Percentiles rank a stretch among this genome's conserved stretches.
phyloP scores from a whole-genome alignment of 2,329 filamentous ascomycete species.

The Aplosporella prunicola region DNA sequence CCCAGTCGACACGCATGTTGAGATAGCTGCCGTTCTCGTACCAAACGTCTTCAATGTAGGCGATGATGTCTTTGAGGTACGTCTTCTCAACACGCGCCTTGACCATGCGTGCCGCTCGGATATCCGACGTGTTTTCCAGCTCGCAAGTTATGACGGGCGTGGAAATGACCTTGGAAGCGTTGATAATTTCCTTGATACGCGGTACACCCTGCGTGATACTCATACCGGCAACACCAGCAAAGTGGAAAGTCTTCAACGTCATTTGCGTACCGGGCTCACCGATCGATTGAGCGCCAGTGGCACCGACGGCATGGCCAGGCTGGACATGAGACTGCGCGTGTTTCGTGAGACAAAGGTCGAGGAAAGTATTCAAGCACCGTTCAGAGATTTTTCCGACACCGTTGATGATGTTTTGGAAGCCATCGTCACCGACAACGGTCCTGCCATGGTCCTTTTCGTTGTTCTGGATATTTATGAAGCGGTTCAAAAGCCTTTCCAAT shows the following conservation, averaged over 20 bases:
- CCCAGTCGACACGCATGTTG: slow-evolving; percentile 70
- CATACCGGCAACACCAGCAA: slow-evolving; percentile 98
- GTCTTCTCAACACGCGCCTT: slow-evolving; percentile 95
- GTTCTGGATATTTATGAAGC: slow-evolving; percentile 38
- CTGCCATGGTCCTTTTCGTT: neutral
- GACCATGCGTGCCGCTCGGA: slow-evolving; percentile 77
- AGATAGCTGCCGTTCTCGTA: slow-evolving; percentile 66
- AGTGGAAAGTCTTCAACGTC: slow-evolving; percentile 99
- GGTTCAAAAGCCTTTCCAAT: slow-evolving; percentile 6
- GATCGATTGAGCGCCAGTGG: slow-evolving; percentile 93
- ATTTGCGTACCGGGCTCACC: slow-evolving; percentile 98
- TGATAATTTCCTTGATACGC: slow-evolving; percentile 99
- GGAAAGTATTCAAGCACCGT: slow-evolving; percentile 63
- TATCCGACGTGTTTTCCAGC: slow-evolving; percentile 63
- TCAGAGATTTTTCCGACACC: slow-evolving; percentile 77
- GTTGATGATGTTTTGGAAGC: slow-evolving; percentile 32
- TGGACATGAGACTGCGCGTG: slow-evolving; percentile 88
- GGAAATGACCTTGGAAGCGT: slow-evolving; percentile 86
- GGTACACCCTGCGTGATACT: slow-evolving; percentile 98
- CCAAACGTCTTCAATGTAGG: slow-evolving; percentile 82
- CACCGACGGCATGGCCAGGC: slow-evolving; percentile 90
- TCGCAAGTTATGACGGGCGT: slow-evolving; percentile 89
- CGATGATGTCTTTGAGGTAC: slow-evolving; percentile 70
- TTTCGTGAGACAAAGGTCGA: slow-evolving; percentile 75
- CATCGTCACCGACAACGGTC: slow-evolving; percentile 3